Conservation (phyloP, 225 moss, liverwort and hornwort genomes). For the Ulota crispa region DNA sequence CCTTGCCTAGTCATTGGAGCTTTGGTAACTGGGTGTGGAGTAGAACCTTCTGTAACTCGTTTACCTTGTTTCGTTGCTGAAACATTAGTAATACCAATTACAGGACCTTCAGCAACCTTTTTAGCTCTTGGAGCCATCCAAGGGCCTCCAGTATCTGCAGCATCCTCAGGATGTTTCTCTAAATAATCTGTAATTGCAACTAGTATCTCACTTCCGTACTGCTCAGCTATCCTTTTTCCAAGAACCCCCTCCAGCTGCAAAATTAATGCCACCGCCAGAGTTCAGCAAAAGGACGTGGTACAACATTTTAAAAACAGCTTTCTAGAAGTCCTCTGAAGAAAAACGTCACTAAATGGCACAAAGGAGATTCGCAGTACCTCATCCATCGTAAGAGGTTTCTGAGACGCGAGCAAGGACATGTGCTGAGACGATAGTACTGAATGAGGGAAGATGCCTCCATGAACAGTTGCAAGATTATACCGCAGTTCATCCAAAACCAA, state of each 20-base stretch:
- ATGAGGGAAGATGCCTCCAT: constrained; percentile 94
- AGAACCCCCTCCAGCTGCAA: constrained; percentile 74
- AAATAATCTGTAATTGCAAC: constrained; percentile 55
- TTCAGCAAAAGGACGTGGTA: constrained; percentile 1
- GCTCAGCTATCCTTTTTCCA: constrained; percentile 78
- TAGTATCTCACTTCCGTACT: constrained; percentile 71
- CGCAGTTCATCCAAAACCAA: constrained; percentile 72
- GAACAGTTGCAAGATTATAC: constrained; percentile 64
- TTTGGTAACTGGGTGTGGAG: constrained; percentile 18
- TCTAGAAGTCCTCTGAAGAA: constrained; percentile 4
- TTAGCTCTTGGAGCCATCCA: constrained; percentile 70
- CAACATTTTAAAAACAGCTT: neutral
- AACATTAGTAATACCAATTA: constrained; percentile 23
- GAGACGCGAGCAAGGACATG: constrained; percentile 61
- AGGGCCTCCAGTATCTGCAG: constrained; percentile 49
- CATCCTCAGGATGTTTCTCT: constrained; percentile 54
- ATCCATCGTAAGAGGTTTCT: constrained; percentile 58
- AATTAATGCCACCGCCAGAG: neutral
- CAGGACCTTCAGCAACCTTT: constrained; percentile 29
- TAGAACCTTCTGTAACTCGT: constrained; percentile 28
- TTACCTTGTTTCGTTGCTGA: constrained; percentile 41
- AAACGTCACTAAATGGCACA: neutral
- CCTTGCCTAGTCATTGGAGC: constrained; percentile 32
- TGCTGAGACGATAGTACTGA: constrained; percentile 94
- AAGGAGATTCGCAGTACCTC: constrained; percentile 44